Evolutionary conservation across 1,284 basidiomycete genomes (phyloP).

Genomic region (Papiliotrema fonsecae): DNA sequence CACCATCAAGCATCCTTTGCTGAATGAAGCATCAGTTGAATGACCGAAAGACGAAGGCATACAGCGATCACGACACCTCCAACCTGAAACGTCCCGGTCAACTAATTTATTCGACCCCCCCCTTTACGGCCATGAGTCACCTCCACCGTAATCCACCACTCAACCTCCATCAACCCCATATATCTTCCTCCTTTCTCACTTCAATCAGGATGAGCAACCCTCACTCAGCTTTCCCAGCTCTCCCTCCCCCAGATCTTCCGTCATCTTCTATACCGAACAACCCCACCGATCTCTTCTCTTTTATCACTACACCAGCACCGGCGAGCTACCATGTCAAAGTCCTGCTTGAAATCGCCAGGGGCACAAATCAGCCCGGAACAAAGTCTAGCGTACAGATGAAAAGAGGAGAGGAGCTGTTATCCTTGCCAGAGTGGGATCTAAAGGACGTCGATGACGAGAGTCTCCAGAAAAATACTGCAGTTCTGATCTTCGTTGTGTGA

Average conservation of each 20-base stretch:
- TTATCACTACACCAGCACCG: too few relatives aligned
- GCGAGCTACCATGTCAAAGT: too few relatives aligned
- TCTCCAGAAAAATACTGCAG: constrained; percentile 17
- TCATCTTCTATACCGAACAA: not conserved
- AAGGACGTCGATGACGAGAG: constrained; percentile 10
- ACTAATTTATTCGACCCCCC: not conserved
- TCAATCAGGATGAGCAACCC: not conserved
- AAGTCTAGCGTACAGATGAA: constrained; percentile 10
- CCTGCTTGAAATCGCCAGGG: not conserved
- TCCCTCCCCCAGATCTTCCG: not conserved
- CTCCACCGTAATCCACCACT: not conserved
- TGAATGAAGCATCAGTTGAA: too few relatives aligned
- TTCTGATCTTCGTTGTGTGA: constrained; percentile 32
- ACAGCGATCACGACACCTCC: not conserved
- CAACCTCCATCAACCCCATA: not conserved
- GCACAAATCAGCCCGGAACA: not conserved
- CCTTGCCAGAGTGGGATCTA: constrained; percentile 13
- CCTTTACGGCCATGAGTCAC: not conserved
- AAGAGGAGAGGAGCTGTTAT: constrained; percentile 17
- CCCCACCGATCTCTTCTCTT: not conserved
- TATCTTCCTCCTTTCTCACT: not conserved
- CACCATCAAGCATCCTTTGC: too few relatives aligned
- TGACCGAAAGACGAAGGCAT: not conserved
- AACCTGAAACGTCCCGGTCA: not conserved
- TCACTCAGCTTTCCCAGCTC: constrained; percentile 1